Evolutionary conservation across 768 basidiomycete genomes (phyloP), one percentile per base, ranked within the genome.

Genomic region (Auricularia sp.): DNA sequence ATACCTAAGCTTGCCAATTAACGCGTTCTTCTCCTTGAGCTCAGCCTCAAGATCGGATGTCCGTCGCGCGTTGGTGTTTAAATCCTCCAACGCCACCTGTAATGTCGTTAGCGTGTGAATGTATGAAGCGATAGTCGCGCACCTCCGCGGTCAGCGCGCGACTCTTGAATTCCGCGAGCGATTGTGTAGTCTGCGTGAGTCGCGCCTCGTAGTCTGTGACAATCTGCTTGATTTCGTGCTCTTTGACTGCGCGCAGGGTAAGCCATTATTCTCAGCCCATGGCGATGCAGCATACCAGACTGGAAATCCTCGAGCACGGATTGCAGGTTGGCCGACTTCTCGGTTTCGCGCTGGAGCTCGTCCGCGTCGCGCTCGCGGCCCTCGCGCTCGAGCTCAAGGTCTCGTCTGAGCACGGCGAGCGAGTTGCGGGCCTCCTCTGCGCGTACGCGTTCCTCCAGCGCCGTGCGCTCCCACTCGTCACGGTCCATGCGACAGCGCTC

Each of bases 301-400:
- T 98, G 93, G 76, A 98, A 99, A 75, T 98, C 97, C 71, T 92
- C 88, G 70, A 99, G 76, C 3, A 99, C 97, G 3, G 89, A 88
- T 73, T 98, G 91, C 65, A 99, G 73, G 75, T 98, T 98, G 6
- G 75, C 78, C 3, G 87, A 84, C 70, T 87, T 90, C 76, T 91
- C 87, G 66, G 79, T 79, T 68, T 92, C 91, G 21, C 77, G 73
- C 66, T 87, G 86, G 47, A 93, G 77, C 66, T 86, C 84, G 0
- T 70, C 78, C 36, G 73, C 71, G 18, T 86, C 84, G 67, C 81
- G 77, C 69, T 83, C 80, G 68, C 85, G 76, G 39, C 79, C 81
- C 62, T 85, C 86, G 54, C 80, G 77, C 68, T 89, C 84, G 7
- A 87, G 72, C 62, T 90, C 88, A 65, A 91, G 66, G 61, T 91